Conservation (phyloP, 2,329 filamentous ascomycete genomes). For the Claviceps lovelessii region DNA sequence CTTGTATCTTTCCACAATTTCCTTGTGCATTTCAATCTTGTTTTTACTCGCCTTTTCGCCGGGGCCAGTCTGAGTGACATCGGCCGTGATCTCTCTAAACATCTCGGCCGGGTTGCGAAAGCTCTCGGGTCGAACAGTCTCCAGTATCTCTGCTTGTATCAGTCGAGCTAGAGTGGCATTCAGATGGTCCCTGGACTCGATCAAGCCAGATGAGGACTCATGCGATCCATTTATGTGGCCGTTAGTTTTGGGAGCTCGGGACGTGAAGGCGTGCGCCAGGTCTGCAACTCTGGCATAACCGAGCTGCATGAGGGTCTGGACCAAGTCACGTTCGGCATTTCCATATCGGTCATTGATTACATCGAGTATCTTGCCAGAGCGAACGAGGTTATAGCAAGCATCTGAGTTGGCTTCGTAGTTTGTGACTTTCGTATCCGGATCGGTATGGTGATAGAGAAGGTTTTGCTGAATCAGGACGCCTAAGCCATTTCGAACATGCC, state of each 20-base stretch:
- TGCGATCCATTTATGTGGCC: slow-evolving; percentile 21
- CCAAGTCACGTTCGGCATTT: slow-evolving; percentile 55
- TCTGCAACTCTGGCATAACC: slow-evolving; percentile 64
- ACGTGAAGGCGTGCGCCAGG: slow-evolving; percentile 47
- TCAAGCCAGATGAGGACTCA: slow-evolving; percentile 19
- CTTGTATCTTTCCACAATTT: slow-evolving; percentile 38
- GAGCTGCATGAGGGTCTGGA: slow-evolving; percentile 59
- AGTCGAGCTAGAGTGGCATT: slow-evolving; percentile 37
- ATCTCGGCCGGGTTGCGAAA: slow-evolving; percentile 49
- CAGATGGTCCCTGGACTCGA: slow-evolving; percentile 33
- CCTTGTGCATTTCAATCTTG: slow-evolving; percentile 46
- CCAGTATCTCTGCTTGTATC: slow-evolving; percentile 52
- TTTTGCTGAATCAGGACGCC: slow-evolving; percentile 80
- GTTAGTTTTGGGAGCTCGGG: slow-evolving; percentile 22
- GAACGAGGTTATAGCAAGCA: slow-evolving; percentile 68
- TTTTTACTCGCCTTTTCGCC: slow-evolving; percentile 41
- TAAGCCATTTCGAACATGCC: slow-evolving; percentile 67
- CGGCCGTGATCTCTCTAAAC: slow-evolving; percentile 46
- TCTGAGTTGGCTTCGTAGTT: slow-evolving; percentile 75
- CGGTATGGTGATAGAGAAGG: slow-evolving; percentile 60
- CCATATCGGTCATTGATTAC: slow-evolving; percentile 63
- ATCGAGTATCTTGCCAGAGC: slow-evolving; percentile 68
- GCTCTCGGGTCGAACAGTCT: slow-evolving; percentile 43
- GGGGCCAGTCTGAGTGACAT: slow-evolving; percentile 37
- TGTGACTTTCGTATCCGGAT: slow-evolving; percentile 45